A percentile compares a stretch with the other conserved stretches of the same genome.
Conservation (phyloP, 495 filamentous ascomycete species). For the Hyaloscypha bicolor region DNA sequence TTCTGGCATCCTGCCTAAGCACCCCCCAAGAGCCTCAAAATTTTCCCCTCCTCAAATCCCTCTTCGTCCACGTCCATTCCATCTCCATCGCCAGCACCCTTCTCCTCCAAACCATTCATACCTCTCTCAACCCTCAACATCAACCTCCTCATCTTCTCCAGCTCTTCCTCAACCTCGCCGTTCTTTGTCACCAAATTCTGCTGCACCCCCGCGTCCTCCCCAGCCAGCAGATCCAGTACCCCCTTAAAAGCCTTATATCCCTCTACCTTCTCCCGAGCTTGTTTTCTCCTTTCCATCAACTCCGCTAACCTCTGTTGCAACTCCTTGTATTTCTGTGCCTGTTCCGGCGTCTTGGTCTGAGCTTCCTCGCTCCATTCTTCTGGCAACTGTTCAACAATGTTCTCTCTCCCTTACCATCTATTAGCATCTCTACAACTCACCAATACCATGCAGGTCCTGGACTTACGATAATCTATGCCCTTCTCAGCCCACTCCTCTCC, state of each 20-base stretch:
- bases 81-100: not conserved
- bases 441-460: not conserved
- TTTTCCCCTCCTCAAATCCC: not conserved
- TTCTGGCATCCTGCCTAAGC: not conserved
- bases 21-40: not conserved
- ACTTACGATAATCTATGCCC: conserved; percentile 43
- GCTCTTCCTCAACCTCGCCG: conserved; percentile 70
- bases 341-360: conserved; percentile 33
- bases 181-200: conserved; percentile 76
- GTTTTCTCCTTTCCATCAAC: conserved; percentile 55
- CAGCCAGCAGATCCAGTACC: conserved; percentile 61
- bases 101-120: conserved; percentile 38
- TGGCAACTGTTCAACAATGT: conserved; percentile 47
- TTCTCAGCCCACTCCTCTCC: conserved; percentile 48
- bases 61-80: not conserved
- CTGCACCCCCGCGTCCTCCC: conserved; percentile 63
- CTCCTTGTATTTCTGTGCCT: conserved; percentile 53
- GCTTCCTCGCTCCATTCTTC: conserved; percentile 41
- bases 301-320: conserved; percentile 52
- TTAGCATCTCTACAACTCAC: not conserved
- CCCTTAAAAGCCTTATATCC: conserved; percentile 57
- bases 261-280: conserved; percentile 55
- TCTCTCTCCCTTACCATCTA: conserved; percentile 38
- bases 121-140: conserved; percentile 70
- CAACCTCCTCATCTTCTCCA: conserved; percentile 76